Percentiles rank a stretch among this genome's conserved stretches.
These are phyloP conservation scores for Pythium grandisporangium DNA, from an alignment of 352 stramenopile species.

Conservation along the genomic window DNA sequence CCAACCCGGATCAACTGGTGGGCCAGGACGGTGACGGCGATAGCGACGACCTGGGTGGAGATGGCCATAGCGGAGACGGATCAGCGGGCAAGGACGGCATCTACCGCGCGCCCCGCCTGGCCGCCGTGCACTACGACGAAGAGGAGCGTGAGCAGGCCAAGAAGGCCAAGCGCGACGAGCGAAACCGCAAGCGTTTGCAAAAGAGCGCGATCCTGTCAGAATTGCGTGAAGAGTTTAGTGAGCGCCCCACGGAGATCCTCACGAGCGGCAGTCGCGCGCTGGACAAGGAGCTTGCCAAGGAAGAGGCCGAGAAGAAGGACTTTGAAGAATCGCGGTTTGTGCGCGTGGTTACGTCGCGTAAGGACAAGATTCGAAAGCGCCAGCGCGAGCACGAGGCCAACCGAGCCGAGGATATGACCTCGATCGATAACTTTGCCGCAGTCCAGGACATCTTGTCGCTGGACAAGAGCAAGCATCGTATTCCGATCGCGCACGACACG, in stretches of 20 bases:
- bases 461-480: slow-evolving; percentile 66
- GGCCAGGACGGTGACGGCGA: slow-evolving; percentile 37
- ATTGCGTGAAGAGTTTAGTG: slow-evolving; percentile 80
- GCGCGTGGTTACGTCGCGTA: slow-evolving; percentile 75
- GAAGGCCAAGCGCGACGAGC: slow-evolving; percentile 74
- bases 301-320: slow-evolving; percentile 77
- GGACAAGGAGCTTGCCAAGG: slow-evolving; percentile 76
- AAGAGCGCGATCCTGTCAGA: slow-evolving; percentile 82
- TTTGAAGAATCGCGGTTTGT: slow-evolving; percentile 84
- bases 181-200: slow-evolving; percentile 69
- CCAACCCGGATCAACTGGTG: slow-evolving; percentile 65
- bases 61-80: slow-evolving; percentile 9
- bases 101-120: slow-evolving; percentile 68
- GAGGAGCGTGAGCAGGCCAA: slow-evolving; percentile 73
- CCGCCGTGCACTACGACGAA: slow-evolving; percentile 78
- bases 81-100: slow-evolving; percentile 61
- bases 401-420: slow-evolving; percentile 58
- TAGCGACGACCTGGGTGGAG: slow-evolving; percentile 35
- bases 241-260: slow-evolving; percentile 62
- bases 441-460: slow-evolving; percentile 71
- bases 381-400: slow-evolving; percentile 75
- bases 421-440: slow-evolving; percentile 83
- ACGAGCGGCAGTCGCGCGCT: slow-evolving; percentile 47
- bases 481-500: slow-evolving; percentile 28
- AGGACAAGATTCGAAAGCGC: slow-evolving; percentile 84